Base-by-base conservation (phyloP, 148 eudicot genomes). In the Arbutus unedo region DNA sequence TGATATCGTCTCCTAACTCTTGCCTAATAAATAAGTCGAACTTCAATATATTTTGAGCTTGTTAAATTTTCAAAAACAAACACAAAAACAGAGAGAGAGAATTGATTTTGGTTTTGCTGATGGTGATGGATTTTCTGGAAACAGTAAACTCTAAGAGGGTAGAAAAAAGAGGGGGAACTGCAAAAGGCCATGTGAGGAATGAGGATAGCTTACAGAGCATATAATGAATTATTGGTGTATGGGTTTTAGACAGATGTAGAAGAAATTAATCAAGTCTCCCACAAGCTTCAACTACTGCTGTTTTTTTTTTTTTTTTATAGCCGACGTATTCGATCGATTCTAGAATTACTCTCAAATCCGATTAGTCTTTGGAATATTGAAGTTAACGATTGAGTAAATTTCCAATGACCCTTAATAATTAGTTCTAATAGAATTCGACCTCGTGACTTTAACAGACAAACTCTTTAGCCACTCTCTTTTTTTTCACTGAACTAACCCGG, bases 111-210 rank as follows among this genome's bases (percentile, higher is more conserved):
- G 38, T 75, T 31, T 10, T 76, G 62, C 79, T 76, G 60, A 66
- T 11, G 43, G 55, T 44, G 8, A 19, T 21, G 51, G 66, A 38
- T 55, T 77, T 77, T 23, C 80, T 38, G 19, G 18, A 70, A n/a
- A 70, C 47, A 70, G 38, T n/a, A n/a, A n/a, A n/a, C n/a, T 31
- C 18, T 70, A 70, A 70, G 41, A 38, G 8, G 16, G 16, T 9
- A 15, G 11, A 23, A 7, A 38, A 13, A 43, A 70, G 48, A 13
- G 3, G 74, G 74, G 38, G 38, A 31, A 41, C 45, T 77, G 80
- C 48, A 56, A 77, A 77, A 41, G 2, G 48, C 49, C 80, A 77
- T 54, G 80, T 77, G 80, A 54, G 74, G 4, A 41, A 6, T 14
- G 8, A 25, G 43, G 68, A 62, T 62, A 23, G 4, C 68, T 47